These are phyloP conservation scores for Calonectria leucothoes DNA, from an alignment of 2,329 filamentous ascomycete species.

Conservation along the genomic window DNA sequence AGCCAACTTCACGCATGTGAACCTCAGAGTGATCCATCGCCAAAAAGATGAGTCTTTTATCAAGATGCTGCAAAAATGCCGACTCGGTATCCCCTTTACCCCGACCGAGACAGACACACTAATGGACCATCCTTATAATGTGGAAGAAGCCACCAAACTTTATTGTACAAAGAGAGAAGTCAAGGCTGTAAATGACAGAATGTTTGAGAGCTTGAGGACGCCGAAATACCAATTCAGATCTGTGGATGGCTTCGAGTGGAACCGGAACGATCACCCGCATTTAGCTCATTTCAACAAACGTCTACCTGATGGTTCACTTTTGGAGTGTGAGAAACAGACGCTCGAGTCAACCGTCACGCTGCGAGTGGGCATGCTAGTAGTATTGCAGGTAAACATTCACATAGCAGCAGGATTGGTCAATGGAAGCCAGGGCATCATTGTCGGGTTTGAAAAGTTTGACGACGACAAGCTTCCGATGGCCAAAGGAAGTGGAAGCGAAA, in stretches of 20 bases:
- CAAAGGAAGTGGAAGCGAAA: not conserved
- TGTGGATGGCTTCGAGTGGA: constrained; percentile 26
- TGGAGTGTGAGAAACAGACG: constrained; percentile 20
- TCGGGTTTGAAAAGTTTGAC: constrained; percentile 29
- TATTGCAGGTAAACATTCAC: constrained; percentile 40
- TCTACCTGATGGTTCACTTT: constrained; percentile 19
- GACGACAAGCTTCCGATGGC: not conserved
- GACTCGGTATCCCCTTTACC: constrained; percentile 56
- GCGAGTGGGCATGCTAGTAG: constrained; percentile 31
- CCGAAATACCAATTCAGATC: constrained; percentile 10
- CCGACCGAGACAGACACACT: constrained; percentile 53
- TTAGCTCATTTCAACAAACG: not conserved
- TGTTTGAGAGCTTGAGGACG: constrained; percentile 25
- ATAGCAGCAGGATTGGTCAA: constrained; percentile 27
- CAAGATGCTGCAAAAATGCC: constrained; percentile 64
- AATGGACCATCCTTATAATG: constrained; percentile 57
- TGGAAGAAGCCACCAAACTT: constrained; percentile 36
- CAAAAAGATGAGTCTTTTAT: constrained; percentile 67
- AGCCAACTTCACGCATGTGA: constrained; percentile 64
- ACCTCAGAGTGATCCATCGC: constrained; percentile 67
- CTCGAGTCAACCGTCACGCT: constrained; percentile 27
- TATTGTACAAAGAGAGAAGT: constrained; percentile 26
- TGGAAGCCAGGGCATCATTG: constrained; percentile 41
- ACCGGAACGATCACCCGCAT: not conserved
- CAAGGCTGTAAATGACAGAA: not conserved